These are phyloP conservation scores for Dipodascus geniculatus DNA, from an alignment of 805 yeast genomes.

Conservation along the genomic window DNA sequence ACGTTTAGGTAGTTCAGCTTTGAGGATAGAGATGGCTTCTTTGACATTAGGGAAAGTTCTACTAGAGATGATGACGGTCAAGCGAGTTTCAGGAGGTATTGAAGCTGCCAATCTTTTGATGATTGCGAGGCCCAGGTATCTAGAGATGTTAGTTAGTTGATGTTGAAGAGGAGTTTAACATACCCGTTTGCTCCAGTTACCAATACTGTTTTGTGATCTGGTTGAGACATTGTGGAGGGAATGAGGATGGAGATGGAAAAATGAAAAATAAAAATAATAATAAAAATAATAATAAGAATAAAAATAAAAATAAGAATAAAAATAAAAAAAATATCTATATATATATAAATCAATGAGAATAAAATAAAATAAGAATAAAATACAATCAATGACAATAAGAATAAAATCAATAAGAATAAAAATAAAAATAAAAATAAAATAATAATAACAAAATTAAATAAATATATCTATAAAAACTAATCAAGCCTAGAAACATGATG, in stretches of 20 bases:
- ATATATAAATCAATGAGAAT: too few relatives aligned
- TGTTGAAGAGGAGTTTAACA: slow-evolving; percentile 3
- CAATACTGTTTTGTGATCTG: slow-evolving; percentile 23
- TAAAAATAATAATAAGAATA: too few relatives aligned
- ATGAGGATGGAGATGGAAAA: neutral
- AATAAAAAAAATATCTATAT: too few relatives aligned
- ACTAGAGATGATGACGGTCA: slow-evolving; percentile 81
- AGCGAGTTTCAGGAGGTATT: slow-evolving; percentile 37
- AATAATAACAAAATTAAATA: too few relatives aligned
- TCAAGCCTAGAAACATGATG: slow-evolving; percentile 71
- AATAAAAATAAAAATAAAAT: too few relatives aligned
- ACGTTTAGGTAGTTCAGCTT: slow-evolving; percentile 24
- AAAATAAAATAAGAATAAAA: neutral
- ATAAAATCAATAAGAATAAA: too few relatives aligned
- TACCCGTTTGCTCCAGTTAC: slow-evolving; percentile 32
- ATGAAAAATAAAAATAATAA: too few relatives aligned
- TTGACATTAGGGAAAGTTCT: slow-evolving; percentile 78
- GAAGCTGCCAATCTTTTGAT: slow-evolving; percentile 67
- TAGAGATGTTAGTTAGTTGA: slow-evolving; percentile 11
- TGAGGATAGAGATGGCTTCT: slow-evolving; percentile 52
- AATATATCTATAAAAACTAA: neutral
- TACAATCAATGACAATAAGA: too few relatives aligned
- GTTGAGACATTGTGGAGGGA: neutral
- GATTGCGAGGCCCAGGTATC: slow-evolving; percentile 76
- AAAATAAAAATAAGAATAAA: neutral